Evolutionary conservation across 495 filamentous ascomycete species (phyloP).

Genomic region (Parmelia sp.): DNA sequence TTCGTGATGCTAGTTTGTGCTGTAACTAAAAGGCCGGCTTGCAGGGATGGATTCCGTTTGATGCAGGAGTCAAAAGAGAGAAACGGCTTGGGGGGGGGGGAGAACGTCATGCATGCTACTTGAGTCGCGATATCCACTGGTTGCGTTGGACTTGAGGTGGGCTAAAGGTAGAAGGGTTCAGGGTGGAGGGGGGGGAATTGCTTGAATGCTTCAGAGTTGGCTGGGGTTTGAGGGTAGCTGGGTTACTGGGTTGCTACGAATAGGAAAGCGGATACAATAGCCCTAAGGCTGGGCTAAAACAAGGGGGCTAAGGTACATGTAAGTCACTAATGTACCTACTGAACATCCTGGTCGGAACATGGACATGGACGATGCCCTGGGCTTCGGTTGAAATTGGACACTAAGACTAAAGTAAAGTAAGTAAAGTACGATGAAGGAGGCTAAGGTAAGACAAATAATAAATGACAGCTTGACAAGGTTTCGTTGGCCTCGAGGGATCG

Average conservation of each 20-base stretch:
- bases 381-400: too few species aligned
- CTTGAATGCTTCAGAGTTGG: slow-evolving; percentile 18
- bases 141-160: neutral
- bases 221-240: neutral
- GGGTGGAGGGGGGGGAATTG: too few species aligned
- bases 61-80: slow-evolving; percentile 4
- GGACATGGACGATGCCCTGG: neutral
- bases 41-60: slow-evolving; percentile 9
- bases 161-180: too few species aligned
- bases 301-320: too few species aligned
- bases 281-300: neutral
- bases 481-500: slow-evolving; percentile 9
- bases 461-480: too few species aligned
- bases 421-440: too few species aligned
- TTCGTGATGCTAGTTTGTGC: slow-evolving; percentile 1
- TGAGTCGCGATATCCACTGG: slow-evolving; percentile 19
- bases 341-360: neutral
- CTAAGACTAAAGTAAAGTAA: neutral
- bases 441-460: too few species aligned
- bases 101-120: slow-evolving; percentile 20
- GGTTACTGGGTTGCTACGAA: too few species aligned
- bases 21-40: neutral
- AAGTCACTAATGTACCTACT: neutral
- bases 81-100: neutral
- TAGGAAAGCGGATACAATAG: too few species aligned